Evolutionary conservation across 2,329 filamentous ascomycete genomes (phyloP).

Genomic region (Diplocarpon mali): DNA sequence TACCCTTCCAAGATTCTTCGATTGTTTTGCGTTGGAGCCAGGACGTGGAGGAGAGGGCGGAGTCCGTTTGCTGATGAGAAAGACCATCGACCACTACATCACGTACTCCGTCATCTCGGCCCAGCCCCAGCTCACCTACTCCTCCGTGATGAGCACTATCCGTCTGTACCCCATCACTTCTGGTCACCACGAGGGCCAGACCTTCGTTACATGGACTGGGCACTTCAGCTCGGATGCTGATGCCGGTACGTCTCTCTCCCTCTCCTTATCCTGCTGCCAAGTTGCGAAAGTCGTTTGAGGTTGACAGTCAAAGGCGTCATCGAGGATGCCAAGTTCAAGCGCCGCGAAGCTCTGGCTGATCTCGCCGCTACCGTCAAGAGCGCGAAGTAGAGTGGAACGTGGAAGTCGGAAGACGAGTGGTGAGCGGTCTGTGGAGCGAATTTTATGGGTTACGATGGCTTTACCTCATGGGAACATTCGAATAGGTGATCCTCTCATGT

Average conservation of each 20-base stretch:
- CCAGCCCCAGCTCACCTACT: constrained; percentile 54
- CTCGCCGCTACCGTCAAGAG: constrained; percentile 37
- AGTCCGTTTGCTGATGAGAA: constrained; percentile 1
- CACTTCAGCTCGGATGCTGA: constrained; percentile 63
- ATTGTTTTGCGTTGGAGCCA: too few relatives aligned
- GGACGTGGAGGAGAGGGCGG: too few relatives aligned
- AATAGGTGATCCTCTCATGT: too few relatives aligned
- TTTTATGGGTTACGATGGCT: too few relatives aligned
- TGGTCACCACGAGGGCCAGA: constrained; percentile 51
- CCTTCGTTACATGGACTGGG: constrained; percentile 58
- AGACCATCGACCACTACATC: constrained; percentile 65
- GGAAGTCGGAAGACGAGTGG: too few relatives aligned
- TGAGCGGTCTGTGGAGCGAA: too few relatives aligned
- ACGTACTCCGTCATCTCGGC: constrained; percentile 62
- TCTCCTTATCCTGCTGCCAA: not conserved
- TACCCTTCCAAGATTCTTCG: too few relatives aligned
- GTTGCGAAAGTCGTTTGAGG: too few relatives aligned
- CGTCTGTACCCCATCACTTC: constrained; percentile 55
- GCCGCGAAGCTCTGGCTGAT: constrained; percentile 57
- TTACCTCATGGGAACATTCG: too few relatives aligned
- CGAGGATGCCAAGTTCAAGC: constrained; percentile 67
- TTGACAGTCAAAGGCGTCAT: constrained; percentile 44
- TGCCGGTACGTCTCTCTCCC: constrained; percentile 39
- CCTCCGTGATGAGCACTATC: constrained; percentile 55
- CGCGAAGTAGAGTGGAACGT: not conserved